Evolutionary conservation across 352 stramenopile genomes (phyloP).

Genomic region (Globisporangium cylindrosporum): DNA sequence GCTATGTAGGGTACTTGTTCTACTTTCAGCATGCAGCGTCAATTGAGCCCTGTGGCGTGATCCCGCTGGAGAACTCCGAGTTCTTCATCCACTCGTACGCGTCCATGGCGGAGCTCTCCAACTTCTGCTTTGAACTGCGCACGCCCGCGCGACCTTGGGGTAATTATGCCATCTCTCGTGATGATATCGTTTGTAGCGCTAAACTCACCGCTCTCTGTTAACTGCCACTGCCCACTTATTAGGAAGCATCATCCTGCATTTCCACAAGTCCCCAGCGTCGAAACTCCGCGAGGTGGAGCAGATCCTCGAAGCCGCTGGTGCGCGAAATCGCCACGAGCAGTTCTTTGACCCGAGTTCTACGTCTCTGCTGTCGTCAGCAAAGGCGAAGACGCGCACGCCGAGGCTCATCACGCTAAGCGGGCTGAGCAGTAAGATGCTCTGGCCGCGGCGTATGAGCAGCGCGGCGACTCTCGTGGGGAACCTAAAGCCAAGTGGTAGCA

Average conservation of each 20-base stretch:
- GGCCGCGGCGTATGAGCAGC: constrained; percentile 4
- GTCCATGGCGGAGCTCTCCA: constrained; percentile 49
- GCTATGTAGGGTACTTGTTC: constrained; percentile 59
- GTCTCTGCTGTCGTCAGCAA: neutral
- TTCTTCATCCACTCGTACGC: constrained; percentile 77
- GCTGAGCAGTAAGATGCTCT: constrained; percentile 16
- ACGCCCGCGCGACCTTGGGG: constrained; percentile 62
- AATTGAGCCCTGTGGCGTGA: constrained; percentile 53
- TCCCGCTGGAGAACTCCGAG: constrained; percentile 60
- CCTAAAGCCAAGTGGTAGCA: neutral
- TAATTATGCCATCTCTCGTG: constrained; percentile 14
- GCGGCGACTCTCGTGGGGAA: constrained; percentile 2
- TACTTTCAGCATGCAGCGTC: constrained; percentile 66
- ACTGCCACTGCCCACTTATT: constrained; percentile 13
- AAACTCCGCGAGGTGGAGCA: constrained; percentile 49
- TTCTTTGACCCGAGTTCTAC: constrained; percentile 4
- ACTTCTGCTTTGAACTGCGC: constrained; percentile 74
- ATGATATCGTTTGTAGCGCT: neutral
- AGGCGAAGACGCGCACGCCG: constrained; percentile 7
- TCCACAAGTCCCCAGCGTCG: constrained; percentile 48
- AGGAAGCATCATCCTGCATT: constrained; percentile 79
- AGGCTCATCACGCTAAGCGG: constrained; percentile 19
- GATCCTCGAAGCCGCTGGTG: constrained; percentile 49
- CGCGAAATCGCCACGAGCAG: constrained; percentile 23
- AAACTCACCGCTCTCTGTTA: neutral